phyloP scores from a whole-genome alignment of 345 rosid genomes.

The Citrus hindsii region DNA sequence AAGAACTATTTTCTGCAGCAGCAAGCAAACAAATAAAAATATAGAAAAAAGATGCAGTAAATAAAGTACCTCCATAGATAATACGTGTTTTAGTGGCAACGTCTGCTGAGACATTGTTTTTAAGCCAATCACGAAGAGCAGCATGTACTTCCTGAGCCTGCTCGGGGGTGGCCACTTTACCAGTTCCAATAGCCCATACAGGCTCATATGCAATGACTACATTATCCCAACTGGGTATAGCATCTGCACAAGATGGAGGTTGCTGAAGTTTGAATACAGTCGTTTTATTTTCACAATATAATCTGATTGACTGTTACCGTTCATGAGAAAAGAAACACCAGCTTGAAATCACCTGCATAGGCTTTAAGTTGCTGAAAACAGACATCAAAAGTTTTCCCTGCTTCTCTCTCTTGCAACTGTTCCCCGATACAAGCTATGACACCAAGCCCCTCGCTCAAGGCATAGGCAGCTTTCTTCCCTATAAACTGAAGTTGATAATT shows the following conservation, averaged over 20 bases:
- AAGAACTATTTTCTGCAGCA: background rate
- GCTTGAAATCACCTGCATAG: constrained; percentile 55
- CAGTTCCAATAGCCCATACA: constrained; percentile 99
- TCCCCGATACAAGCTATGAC: constrained; percentile 98
- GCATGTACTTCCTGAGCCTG: constrained; percentile 98
- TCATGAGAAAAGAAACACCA: background rate
- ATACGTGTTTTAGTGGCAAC: constrained; percentile 90
- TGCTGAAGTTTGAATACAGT: background rate
- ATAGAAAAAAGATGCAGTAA: background rate
- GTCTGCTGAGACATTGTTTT: constrained; percentile 79
- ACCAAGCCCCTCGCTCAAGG: constrained; percentile 81
- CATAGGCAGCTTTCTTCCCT: constrained; percentile 96
- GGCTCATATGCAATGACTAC: constrained; percentile 96
- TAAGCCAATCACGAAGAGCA: constrained; percentile 91
- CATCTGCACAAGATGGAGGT: constrained; percentile 44
- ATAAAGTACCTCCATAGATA: constrained; percentile 82
- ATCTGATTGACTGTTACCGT: background rate
- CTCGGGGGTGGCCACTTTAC: constrained; percentile 89
- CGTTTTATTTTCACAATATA: background rate
- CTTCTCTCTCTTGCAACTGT: constrained; percentile 85
- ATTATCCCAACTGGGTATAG: constrained; percentile 86
- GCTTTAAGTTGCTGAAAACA: constrained; percentile 91
- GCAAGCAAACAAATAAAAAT: background rate
- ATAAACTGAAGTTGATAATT: constrained; percentile 57
- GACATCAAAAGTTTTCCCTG: constrained; percentile 92